These are phyloP conservation scores for cucumber (Cucumis sativus) DNA, from an alignment of 306 rosid species.

Conservation along the genomic window DNA sequence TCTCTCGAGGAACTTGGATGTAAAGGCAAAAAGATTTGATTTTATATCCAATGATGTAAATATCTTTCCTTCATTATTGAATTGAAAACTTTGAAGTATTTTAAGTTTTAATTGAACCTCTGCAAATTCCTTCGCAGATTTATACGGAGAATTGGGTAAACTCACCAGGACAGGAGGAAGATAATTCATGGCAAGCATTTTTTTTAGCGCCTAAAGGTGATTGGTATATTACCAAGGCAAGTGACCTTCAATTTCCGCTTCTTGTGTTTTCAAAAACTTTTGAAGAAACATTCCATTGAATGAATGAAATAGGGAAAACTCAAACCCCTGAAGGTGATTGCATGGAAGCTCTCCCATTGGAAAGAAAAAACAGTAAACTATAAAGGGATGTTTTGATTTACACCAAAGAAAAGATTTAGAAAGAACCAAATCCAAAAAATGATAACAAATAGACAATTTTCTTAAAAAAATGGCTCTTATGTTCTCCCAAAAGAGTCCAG, in stretches of 20 bases:
- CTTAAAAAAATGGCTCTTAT: too few species aligned
- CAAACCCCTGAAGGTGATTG: too few species aligned
- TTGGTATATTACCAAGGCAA: constrained; percentile 79
- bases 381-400: too few species aligned
- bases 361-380: too few species aligned
- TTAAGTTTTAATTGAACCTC: neutral
- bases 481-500: too few species aligned
- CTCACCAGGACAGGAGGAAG: constrained; percentile 78
- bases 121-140: constrained; percentile 30
- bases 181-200: constrained; percentile 85
- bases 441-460: too few species aligned
- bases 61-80: neutral
- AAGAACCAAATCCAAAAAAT: too few species aligned
- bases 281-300: too few species aligned
- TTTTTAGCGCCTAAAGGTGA: constrained; percentile 56
- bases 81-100: neutral
- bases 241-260: constrained; percentile 9
- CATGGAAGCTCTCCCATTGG: too few species aligned
- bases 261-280: too few species aligned
- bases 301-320: too few species aligned
- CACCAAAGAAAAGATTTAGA: too few species aligned
- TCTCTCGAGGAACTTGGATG: neutral
- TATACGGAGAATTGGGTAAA: constrained; percentile 94
- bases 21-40: neutral
- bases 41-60: neutral